Evolutionary conservation across 768 basidiomycete genomes (phyloP).

Genomic region (Steccherinum ochraceum): DNA sequence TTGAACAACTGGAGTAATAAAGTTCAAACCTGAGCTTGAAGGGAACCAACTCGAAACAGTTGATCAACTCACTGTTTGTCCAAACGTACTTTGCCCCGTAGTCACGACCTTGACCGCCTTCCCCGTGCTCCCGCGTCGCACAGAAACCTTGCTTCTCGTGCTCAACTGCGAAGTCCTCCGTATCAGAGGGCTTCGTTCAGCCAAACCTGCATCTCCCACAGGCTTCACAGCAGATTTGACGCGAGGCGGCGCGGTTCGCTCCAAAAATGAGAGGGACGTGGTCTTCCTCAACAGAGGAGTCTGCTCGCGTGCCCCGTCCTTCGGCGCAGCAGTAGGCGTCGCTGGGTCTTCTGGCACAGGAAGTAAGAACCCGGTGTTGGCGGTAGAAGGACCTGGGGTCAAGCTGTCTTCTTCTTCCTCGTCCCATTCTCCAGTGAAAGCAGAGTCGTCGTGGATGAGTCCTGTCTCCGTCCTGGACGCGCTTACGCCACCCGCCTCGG

Average conservation of each 20-base stretch:
- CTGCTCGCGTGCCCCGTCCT: conserved; percentile 13
- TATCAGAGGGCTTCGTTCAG: conserved; percentile 3
- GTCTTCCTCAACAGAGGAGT: conserved; percentile 15
- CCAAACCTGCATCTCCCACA: conserved; percentile 10
- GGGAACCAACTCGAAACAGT: background rate
- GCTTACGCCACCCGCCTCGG: background rate
- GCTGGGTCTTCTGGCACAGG: conserved; percentile 8
- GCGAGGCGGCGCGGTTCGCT: background rate
- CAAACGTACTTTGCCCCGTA: conserved; percentile 62
- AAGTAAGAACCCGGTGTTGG: conserved; percentile 3
- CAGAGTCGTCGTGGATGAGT: background rate
- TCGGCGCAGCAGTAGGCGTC: conserved; percentile 1
- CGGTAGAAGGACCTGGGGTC: conserved; percentile 12
- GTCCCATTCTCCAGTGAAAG: conserved; percentile 15
- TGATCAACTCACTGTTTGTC: conserved; percentile 51
- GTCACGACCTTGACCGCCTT: conserved; percentile 27
- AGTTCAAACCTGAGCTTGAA: background rate
- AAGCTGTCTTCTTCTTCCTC: conserved; percentile 23
- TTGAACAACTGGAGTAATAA: conserved; percentile 71
- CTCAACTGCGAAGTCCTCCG: conserved; percentile 9
- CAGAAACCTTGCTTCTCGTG: conserved; percentile 23
- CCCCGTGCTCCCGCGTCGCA: conserved; percentile 29
- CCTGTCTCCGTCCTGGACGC: background rate
- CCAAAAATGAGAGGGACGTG: conserved; percentile 9
- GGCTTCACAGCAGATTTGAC: too few species aligned